A percentile compares a stretch with the other conserved stretches of the same genome.
Conservation (phyloP, 2,329 filamentous ascomycete species). For the Ophiostoma sp. region DNA sequence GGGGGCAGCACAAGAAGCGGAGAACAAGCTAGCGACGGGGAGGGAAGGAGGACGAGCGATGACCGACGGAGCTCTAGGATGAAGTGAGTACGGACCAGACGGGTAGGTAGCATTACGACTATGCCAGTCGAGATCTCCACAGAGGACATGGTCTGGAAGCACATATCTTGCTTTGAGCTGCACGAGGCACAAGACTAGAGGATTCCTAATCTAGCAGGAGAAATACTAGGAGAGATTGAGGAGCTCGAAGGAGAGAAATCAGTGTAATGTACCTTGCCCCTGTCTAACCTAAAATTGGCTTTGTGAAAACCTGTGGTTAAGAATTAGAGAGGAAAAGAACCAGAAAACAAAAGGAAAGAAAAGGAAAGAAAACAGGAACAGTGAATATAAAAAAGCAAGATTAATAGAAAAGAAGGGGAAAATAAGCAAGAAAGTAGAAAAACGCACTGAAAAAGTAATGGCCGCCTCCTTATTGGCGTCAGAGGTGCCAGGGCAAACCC, state of each 20-base stretch:
- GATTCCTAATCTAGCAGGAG: not conserved
- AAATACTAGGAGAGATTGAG: not conserved
- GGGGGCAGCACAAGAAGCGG: not conserved
- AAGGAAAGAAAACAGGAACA: not conserved
- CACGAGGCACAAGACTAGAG: not conserved
- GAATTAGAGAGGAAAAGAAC: not conserved
- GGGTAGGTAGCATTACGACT: not conserved
- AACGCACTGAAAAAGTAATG: not conserved
- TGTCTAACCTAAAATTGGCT: not conserved
- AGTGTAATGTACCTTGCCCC: not conserved
- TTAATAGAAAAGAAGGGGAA: not conserved
- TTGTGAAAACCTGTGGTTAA: not conserved
- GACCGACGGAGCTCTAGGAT: constrained; percentile 1
- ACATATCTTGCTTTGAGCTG: not conserved
- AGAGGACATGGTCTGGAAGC: not conserved
- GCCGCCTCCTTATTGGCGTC: not conserved
- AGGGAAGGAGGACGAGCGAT: not conserved
- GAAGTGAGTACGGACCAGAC: constrained; percentile 1
- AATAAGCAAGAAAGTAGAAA: not conserved
- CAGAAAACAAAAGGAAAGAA: not conserved
- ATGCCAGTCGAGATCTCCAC: not conserved
- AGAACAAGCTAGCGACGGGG: not conserved
- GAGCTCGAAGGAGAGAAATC: not conserved
- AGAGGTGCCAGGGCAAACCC: not conserved
- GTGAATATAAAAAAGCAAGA: not conserved